Evolutionary conservation across 768 basidiomycete species (phyloP), one percentile per base, ranked within the genome.

Genomic region (Suillus hirtellus): DNA sequence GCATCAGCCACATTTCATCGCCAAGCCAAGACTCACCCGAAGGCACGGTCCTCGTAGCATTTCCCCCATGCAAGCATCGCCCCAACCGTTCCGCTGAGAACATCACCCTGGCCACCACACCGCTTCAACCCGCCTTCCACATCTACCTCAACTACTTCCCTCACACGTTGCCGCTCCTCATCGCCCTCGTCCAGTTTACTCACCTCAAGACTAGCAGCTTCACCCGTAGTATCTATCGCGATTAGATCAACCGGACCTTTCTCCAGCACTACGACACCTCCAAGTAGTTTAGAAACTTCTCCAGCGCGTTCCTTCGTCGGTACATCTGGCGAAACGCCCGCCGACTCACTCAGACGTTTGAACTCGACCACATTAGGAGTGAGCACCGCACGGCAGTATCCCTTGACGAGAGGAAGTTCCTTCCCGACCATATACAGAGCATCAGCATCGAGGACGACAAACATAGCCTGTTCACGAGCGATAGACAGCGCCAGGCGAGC

Each of bases 321-420:
- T 5, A 80, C 81, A 34, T 78, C 74, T 15, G 80, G 85, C 60
- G 84, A 84, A 1, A 93, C 77, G 9, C 86, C 94, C 42, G 89
- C 79, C 66, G 84, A 82, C 61, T 96, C 89, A 64, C 88, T 88
- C 42, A 99, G 75, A 12, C 95, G 81, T 71, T 88, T 86, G 76
- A 99, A 99, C 72, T 99, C 97, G 65, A 92, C 90, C 14, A 96
- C 85, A 68, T 99, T 99, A 0, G 97, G 97, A 0, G 97, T 99
- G 59, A 99, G 76, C 19, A 99, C 89, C 0, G 92, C 90, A 21
- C 92, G 85, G 21, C 89, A 83, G 73, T 98, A 97, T 1, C 96
- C 96, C 67, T 84, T 82, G 63, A 99, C 86, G 61, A 93, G 73
- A 6, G 82, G 77, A 2, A 89, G 79, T 55, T 95, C 88, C 68